Percentiles rank a stretch among this genome's conserved stretches.
Conservation (phyloP, 345 rosid genomes). For the Populus simonii region DNA sequence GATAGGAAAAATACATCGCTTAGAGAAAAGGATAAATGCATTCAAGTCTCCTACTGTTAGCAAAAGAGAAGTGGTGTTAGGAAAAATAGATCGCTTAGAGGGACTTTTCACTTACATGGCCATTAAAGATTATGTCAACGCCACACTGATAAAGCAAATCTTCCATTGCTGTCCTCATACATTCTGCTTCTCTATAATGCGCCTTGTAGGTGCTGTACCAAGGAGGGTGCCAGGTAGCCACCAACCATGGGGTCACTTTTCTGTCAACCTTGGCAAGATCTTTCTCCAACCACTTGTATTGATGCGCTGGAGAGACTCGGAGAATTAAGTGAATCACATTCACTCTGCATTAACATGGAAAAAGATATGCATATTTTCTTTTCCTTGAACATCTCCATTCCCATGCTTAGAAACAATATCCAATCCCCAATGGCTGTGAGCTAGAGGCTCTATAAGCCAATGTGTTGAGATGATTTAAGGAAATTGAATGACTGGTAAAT, state of each 20-base stretch:
- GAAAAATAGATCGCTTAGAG: neutral
- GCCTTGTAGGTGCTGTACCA: constrained; percentile 82
- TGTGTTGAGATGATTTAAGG: neutral
- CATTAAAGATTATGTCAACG: constrained; percentile 76
- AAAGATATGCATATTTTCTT: neutral
- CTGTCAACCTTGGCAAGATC: constrained; percentile 60
- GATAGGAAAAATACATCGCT: neutral
- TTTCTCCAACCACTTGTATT: constrained; percentile 72
- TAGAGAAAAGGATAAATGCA: too few relatives aligned
- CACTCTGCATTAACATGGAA: too few relatives aligned
- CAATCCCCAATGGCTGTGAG: neutral
- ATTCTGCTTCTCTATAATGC: constrained; percentile 85
- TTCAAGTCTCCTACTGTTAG: too few relatives aligned
- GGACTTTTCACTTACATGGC: constrained; percentile 50
- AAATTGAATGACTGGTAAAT: neutral
- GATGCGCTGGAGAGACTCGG: constrained; percentile 50
- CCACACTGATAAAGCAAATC: constrained; percentile 54
- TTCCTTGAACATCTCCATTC: neutral
- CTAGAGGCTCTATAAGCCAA: neutral
- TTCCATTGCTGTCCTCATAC: constrained; percentile 82
- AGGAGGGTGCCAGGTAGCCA: constrained; percentile 81
- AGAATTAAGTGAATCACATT: neutral
- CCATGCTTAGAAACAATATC: too few relatives aligned
- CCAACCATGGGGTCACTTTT: constrained; percentile 77
- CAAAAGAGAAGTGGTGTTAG: neutral